phyloP scores from a whole-genome alignment of 2,329 filamentous ascomycete genomes.

The Fusarium multiceps region DNA sequence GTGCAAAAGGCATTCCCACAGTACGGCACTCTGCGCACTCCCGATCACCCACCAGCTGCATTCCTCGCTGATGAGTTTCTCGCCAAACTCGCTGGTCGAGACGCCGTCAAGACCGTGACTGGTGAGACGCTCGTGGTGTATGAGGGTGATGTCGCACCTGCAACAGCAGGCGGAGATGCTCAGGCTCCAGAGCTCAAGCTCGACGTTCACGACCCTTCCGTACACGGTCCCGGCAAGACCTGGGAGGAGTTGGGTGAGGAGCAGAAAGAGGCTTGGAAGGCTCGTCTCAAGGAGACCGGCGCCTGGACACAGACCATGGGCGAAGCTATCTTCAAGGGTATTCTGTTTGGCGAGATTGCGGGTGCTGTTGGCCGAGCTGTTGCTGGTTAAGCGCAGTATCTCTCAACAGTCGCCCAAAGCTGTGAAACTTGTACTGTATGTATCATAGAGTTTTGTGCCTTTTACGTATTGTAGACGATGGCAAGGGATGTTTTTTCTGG shows the following conservation, averaged over 20 bases:
- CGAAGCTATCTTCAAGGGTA: conserved; percentile 78
- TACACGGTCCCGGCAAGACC: conserved; percentile 64
- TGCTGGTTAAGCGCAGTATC: conserved; percentile 47
- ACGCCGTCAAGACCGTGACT: conserved; percentile 43
- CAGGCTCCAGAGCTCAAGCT: conserved; percentile 51
- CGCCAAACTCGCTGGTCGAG: conserved; percentile 53
- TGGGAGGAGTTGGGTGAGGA: conserved; percentile 77
- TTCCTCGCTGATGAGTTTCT: conserved; percentile 51
- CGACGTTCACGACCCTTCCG: conserved; percentile 59
- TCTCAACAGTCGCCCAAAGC: neutral
- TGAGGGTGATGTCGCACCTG: conserved; percentile 40
- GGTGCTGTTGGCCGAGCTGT: conserved; percentile 68
- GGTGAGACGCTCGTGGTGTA: conserved; percentile 56
- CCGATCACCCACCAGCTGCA: conserved; percentile 41
- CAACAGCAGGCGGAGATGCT: conserved; percentile 32
- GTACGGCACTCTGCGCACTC: conserved; percentile 49
- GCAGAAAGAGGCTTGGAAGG: conserved; percentile 76
- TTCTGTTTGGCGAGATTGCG: conserved; percentile 80
- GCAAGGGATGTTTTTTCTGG: conserved; percentile 8
- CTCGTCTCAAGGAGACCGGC: conserved; percentile 74
- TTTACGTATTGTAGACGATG: conserved; percentile 20
- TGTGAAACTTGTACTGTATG: conserved; percentile 16
- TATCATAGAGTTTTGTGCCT: conserved; percentile 17
- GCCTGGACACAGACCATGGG: conserved; percentile 85
- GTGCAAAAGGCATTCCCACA: conserved; percentile 65